Conservation (phyloP, 139 green algal genomes). For the Chlorella sp. region DNA sequence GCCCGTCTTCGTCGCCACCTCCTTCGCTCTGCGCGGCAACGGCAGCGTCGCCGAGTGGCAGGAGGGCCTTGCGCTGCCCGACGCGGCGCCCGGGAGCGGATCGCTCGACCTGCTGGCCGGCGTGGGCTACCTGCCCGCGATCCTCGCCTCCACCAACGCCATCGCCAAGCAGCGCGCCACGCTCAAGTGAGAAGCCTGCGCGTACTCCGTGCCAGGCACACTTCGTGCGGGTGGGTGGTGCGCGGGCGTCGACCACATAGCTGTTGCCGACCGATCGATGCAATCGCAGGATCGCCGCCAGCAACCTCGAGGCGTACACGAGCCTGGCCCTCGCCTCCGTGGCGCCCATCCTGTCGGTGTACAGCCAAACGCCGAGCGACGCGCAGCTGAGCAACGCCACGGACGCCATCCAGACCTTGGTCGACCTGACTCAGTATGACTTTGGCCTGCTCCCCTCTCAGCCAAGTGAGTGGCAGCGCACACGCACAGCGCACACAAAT, state of each 20-base stretch:
- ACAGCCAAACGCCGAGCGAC: background rate
- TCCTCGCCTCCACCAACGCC: background rate
- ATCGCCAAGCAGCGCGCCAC: background rate
- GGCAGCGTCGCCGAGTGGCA: slow-evolving; percentile 5
- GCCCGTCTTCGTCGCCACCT: slow-evolving; percentile 35
- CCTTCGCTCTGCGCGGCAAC: slow-evolving; percentile 27
- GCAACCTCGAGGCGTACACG: background rate
- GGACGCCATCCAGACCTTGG: background rate
- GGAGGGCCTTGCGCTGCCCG: slow-evolving; percentile 38
- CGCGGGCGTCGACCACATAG: too few relatives aligned
- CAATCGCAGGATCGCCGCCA: background rate
- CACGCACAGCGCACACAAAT: too few relatives aligned
- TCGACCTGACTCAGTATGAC: background rate
- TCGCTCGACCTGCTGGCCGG: slow-evolving; percentile 4
- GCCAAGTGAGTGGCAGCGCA: background rate
- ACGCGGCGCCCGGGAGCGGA: slow-evolving; percentile 28
- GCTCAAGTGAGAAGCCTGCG: background rate
- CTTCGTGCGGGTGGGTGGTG: too few relatives aligned
- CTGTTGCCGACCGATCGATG: too few relatives aligned
- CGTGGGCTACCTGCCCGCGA: background rate
- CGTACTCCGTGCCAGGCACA: too few relatives aligned
- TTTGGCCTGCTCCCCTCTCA: background rate
- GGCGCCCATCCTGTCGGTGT: background rate
- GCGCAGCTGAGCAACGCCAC: background rate
- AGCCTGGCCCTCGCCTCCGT: background rate